Percentiles rank a stretch among this genome's conserved stretches.
These are phyloP conservation scores for Chloris gayana DNA, from an alignment of 176 grass and related monocot genomes.

Conservation along the genomic window DNA sequence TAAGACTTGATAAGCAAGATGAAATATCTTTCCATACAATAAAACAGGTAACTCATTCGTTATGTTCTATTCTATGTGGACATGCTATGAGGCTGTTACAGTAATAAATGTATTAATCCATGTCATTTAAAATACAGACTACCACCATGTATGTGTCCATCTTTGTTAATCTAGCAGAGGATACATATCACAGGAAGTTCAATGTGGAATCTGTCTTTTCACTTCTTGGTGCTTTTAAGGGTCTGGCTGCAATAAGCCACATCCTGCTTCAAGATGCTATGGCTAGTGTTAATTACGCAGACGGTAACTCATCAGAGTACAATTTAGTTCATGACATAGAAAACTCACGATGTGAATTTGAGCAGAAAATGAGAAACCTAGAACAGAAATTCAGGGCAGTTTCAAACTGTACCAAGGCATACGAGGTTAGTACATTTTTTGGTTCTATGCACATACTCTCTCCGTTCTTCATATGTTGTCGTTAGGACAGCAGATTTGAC, in stretches of 20 bases:
- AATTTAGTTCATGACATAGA: too few relatives aligned
- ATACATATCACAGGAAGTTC: neutral
- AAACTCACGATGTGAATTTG: neutral
- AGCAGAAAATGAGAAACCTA: neutral
- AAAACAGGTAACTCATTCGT: conserved; percentile 16
- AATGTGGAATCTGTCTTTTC: neutral
- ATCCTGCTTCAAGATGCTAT: neutral
- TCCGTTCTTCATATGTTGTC: too few relatives aligned
- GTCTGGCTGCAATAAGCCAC: neutral
- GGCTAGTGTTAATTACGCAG: neutral
- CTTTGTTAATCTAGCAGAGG: conserved; percentile 12
- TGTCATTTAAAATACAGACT: too few relatives aligned
- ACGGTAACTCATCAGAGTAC: neutral
- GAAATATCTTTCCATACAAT: conserved; percentile 24
- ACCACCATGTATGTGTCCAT: conserved; percentile 1
- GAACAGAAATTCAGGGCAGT: neutral
- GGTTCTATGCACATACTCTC: too few relatives aligned
- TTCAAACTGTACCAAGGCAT: too few relatives aligned
- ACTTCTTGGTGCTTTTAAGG: neutral
- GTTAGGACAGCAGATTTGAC: too few relatives aligned
- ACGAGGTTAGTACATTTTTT: neutral
- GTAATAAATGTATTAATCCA: too few relatives aligned
- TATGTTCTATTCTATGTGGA: neutral
- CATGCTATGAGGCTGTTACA: too few relatives aligned
- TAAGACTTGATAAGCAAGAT: conserved; percentile 20